Percentiles rank a stretch among this genome's conserved stretches.
phyloP scores from a whole-genome alignment of 2,329 filamentous ascomycete genomes.

The Aureobasidium sp. region DNA sequence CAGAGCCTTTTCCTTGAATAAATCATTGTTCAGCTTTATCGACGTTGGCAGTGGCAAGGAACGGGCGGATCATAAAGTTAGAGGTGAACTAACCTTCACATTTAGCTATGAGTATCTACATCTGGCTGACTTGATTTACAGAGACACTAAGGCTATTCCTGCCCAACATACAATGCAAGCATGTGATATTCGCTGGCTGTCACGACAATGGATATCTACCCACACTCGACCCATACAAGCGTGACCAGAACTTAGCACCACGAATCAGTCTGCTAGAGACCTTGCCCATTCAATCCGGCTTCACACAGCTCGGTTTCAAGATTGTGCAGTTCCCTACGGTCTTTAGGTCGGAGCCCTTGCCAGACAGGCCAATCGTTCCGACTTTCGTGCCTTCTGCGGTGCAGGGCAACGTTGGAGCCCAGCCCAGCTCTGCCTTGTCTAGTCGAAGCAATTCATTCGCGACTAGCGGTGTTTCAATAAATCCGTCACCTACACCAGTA shows the following conservation, averaged over 20 bases:
- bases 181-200: slow-evolving; percentile 58
- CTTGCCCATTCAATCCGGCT: slow-evolving; percentile 35
- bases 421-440: slow-evolving; percentile 10
- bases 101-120: slow-evolving; percentile 31
- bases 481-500: background rate
- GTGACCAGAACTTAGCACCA: slow-evolving; percentile 30
- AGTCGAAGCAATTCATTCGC: background rate
- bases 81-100: slow-evolving; percentile 38
- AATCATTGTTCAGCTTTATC: slow-evolving; percentile 52
- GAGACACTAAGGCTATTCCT: slow-evolving; percentile 45
- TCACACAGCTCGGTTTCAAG: slow-evolving; percentile 35
- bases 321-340: slow-evolving; percentile 33
- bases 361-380: slow-evolving; percentile 22
- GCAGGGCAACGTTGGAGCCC: background rate
- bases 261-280: slow-evolving; percentile 42
- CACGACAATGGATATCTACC: slow-evolving; percentile 49
- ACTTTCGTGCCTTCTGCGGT: background rate
- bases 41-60: slow-evolving; percentile 56
- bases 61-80: slow-evolving; percentile 54
- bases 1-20: slow-evolving; percentile 44
- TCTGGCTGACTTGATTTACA: slow-evolving; percentile 41
- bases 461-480: background rate
- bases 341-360: slow-evolving; percentile 36
- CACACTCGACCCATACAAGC: slow-evolving; percentile 40
- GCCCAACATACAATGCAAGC: slow-evolving; percentile 54